A percentile compares a stretch with the other conserved stretches of the same genome.
These are phyloP conservation scores for Termitomyces sp. DNA, from an alignment of 768 basidiomycete species.

Conservation along the genomic window DNA sequence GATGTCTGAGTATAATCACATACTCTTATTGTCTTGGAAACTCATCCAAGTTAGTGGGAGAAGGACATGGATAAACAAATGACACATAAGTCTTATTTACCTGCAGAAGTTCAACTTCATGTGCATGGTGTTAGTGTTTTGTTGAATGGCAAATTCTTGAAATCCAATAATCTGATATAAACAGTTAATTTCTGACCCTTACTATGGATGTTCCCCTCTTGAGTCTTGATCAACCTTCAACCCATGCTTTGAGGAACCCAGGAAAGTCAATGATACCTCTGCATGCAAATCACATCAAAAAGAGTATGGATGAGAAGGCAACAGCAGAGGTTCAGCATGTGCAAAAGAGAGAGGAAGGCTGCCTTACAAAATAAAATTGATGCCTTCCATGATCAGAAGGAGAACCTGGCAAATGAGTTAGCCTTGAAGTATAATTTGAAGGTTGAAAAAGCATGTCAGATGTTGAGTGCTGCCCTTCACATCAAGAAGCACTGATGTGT, in stretches of 20 bases:
- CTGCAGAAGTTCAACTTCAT: not conserved
- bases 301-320: not conserved
- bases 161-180: too few relatives aligned
- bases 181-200: too few relatives aligned
- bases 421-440: not conserved
- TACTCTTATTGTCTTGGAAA: not conserved
- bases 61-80: not conserved
- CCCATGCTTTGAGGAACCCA: not conserved
- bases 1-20: too few relatives aligned
- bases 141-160: too few relatives aligned
- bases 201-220: not conserved
- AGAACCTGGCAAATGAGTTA: not conserved
- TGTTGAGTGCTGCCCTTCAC: too few relatives aligned
- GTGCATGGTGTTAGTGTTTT: not conserved
- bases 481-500: not conserved
- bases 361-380: not conserved
- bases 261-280: not conserved
- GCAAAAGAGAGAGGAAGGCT: not conserved
- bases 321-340: not conserved
- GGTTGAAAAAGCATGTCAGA: not conserved
- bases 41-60: too few relatives aligned
- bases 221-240: not conserved
- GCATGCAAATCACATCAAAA: not conserved
- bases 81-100: not conserved
- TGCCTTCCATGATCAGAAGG: not conserved